Base-by-base conservation (phyloP, 1,284 basidiomycete genomes). In the Boletus albobrunnescens region DNA sequence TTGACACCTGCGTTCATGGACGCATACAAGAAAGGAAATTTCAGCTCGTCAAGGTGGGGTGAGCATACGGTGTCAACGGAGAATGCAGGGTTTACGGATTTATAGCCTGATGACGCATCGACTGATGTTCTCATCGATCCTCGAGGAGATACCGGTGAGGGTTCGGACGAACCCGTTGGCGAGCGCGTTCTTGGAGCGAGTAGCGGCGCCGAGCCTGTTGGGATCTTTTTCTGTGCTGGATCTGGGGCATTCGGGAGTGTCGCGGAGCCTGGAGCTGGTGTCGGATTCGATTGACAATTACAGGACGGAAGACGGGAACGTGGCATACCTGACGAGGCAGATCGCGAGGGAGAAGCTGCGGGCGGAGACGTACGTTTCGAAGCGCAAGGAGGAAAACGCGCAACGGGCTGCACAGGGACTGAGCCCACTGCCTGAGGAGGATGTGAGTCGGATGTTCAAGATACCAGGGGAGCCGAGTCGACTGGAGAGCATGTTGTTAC, bases 361-460 rank as follows among this genome's bases (percentile, higher is more conserved):
- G 53, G 91, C 93, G 51, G 95, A 99, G 52, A 73, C 75, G 47
- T 84, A 85, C 59, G 69, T 94, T 47, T 77, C 78, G 58, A 92
- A 92, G 67, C 81, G 93, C 57, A 89, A 88, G 64, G 91, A 95
- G 62, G 95, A 98, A 71, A 97, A 94, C 64, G 81, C 79, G 19
- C 73, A 77, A 49, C 80, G 95, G 47, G 79, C 87, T 53, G 84
- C 84, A 41, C 88, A 94, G 60, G 94, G 94, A 9, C 74, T 96
- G 49, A 79, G 83, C 30, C 90, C 94, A 49, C 75, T 97, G 22
- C 93, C 91, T 1, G 84, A 91, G 63, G 90, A 95, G 61, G 88
- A 92, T 60, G 78, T 91, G 41, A 78, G 80, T 64, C 77, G 86
- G 55, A 61, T 91, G 63, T 94, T 93, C 76, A 93, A 88, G 71